Evolutionary conservation across 345 rosid genomes (phyloP).

Genomic region (Nephelium lappaceum): DNA sequence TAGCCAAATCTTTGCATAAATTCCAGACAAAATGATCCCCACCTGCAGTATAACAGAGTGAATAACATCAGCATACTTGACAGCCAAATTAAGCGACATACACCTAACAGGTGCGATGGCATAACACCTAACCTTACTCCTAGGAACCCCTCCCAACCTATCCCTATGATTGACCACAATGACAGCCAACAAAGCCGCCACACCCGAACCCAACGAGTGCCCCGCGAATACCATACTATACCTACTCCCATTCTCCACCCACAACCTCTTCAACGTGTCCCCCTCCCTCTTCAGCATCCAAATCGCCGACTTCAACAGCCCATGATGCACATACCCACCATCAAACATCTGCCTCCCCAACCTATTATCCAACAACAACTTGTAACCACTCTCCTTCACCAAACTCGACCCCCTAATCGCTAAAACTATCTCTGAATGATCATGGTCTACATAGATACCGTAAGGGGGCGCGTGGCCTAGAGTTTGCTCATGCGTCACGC

Average conservation of each 20-base stretch:
- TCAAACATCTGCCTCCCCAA: constrained; percentile 73
- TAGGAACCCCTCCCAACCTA: constrained; percentile 67
- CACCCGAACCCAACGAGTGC: constrained; percentile 92
- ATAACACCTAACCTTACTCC: constrained; percentile 66
- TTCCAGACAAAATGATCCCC: background rate
- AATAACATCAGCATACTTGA: constrained; percentile 93
- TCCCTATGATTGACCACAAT: constrained; percentile 54
- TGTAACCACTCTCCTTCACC: constrained; percentile 74
- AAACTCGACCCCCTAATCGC: constrained; percentile 83
- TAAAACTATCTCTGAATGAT: constrained; percentile 67
- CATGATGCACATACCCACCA: constrained; percentile 89
- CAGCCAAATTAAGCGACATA: constrained; percentile 95
- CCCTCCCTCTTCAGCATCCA: constrained; percentile 79
- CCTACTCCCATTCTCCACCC: constrained; percentile 70
- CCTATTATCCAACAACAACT: constrained; percentile 62
- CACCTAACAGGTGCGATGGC: constrained; percentile 94
- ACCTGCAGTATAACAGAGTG: constrained; percentile 89
- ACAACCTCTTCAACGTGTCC: constrained; percentile 59
- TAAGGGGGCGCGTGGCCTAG: constrained; percentile 77
- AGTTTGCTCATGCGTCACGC: constrained; percentile 67
- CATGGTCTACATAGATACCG: constrained; percentile 70
- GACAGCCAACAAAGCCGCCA: constrained; percentile 66
- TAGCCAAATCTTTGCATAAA: no score
- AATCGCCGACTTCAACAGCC: constrained; percentile 70
- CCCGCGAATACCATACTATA: constrained; percentile 75